Evolutionary conservation across 495 filamentous ascomycete genomes (phyloP), one percentile per base, ranked within the genome.

Genomic region (Xylaria scruposa): DNA sequence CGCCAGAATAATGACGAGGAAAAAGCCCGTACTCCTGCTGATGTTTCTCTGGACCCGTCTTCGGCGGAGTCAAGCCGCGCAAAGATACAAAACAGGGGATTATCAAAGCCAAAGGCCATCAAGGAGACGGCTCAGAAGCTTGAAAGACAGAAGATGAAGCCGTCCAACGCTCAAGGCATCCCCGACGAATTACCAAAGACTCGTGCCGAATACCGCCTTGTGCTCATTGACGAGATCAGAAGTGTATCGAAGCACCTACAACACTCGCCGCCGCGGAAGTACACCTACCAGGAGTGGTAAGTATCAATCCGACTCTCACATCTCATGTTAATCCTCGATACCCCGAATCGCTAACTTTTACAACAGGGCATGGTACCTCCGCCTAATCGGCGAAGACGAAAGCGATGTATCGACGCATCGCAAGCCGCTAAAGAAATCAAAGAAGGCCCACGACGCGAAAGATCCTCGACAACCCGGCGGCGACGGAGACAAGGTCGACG

Each of bases 281-380:
- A 95, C 79, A 86, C 87, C 17, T 97, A 93, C 77, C 81, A 89
- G 10, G 93, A 97, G 77, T 97, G 94, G 94, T 78, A 9, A 72
- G 77, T 73, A 13, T 33, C 15, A 17, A 64, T 26, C 26, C 33
- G 10, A 10, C 36, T 59, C 12, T 24, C 38, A 40, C 33, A 2
- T 19, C 1, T n/a, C 9, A 36, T 19, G 21, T 9, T 6, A 36
- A 63, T 5, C 31, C 8, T n/a, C 38, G 15, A 12, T 36, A 44
- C 3, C 31, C n/a, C 10, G 38, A 24, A 60, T 47, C 36, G 10
- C 63, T 68, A 56, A 76, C 59, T 68, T 47, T 3, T 12, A 8
- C n/a, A 36, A 44, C 46, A 79, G 77, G 77, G 88, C 90, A 10
- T 93, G 90, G 81, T 97, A 90, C 76, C 86, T 97, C 24, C 86